Evolutionary conservation across 2,329 filamentous ascomycete species (phyloP).

Genomic region (Lachnellula willkommii): DNA sequence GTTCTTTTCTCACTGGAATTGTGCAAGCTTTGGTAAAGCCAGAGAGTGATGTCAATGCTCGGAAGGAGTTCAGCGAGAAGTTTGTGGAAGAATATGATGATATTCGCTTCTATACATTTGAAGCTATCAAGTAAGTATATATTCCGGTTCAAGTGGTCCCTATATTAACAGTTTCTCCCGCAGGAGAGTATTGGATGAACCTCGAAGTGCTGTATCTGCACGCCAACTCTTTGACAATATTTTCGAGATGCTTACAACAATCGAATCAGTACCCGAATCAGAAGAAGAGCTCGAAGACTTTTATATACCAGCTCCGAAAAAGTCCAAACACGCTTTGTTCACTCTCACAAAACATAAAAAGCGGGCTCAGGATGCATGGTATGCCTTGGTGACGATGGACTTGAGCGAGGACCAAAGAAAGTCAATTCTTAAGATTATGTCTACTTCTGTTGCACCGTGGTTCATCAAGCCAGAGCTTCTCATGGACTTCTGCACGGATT

Average conservation of each 20-base stretch:
- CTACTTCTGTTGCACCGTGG: slow-evolving; percentile 78
- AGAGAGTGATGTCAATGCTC: slow-evolving; percentile 52
- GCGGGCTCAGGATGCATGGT: slow-evolving; percentile 80
- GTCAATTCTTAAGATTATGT: slow-evolving; percentile 67
- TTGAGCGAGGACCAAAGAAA: slow-evolving; percentile 73
- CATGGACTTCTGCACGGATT: slow-evolving; percentile 95
- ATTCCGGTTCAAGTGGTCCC: background rate
- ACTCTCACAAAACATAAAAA: slow-evolving; percentile 69
- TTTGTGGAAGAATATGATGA: slow-evolving; percentile 79
- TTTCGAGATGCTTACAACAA: slow-evolving; percentile 57
- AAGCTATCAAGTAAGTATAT: slow-evolving; percentile 60
- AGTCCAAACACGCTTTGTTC: slow-evolving; percentile 60
- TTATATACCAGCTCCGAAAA: slow-evolving; percentile 59
- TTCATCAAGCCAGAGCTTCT: slow-evolving; percentile 83
- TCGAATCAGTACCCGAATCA: slow-evolving; percentile 66
- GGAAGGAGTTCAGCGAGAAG: slow-evolving; percentile 69
- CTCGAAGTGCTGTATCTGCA: slow-evolving; percentile 23
- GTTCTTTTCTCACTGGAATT: slow-evolving; percentile 59
- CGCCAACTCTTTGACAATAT: slow-evolving; percentile 47
- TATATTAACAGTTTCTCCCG: slow-evolving; percentile 8
- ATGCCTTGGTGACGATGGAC: slow-evolving; percentile 64
- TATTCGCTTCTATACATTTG: slow-evolving; percentile 76
- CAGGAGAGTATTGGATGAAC: slow-evolving; percentile 34
- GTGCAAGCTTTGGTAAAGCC: slow-evolving; percentile 57
- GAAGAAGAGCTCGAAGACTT: slow-evolving; percentile 63